These are phyloP conservation scores for Hirsutella rhossiliensis DNA, from an alignment of 2,329 filamentous ascomycete genomes.

Conservation along the genomic window DNA sequence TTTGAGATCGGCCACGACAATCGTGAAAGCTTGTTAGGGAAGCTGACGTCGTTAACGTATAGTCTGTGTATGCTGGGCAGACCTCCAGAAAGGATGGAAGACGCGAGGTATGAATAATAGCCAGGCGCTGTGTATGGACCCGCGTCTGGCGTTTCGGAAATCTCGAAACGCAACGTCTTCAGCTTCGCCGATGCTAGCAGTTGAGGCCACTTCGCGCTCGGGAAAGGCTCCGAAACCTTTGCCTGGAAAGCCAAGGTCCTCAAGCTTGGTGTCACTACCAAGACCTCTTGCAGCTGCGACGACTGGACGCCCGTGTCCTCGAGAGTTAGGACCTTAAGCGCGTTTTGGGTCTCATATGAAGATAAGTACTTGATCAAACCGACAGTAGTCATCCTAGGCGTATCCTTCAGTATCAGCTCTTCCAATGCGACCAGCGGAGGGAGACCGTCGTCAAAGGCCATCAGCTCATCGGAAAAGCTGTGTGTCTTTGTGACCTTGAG, in stretches of 20 bases:
- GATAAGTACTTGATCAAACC: slow-evolving; percentile 61
- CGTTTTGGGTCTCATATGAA: slow-evolving; percentile 42
- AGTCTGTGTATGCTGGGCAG: slow-evolving; percentile 64
- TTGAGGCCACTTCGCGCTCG: slow-evolving; percentile 34
- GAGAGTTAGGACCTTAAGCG: slow-evolving; percentile 57
- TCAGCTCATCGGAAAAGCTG: slow-evolving; percentile 64
- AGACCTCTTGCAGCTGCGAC: slow-evolving; percentile 45
- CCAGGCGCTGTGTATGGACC: slow-evolving; percentile 46
- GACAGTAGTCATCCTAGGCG: slow-evolving; percentile 56
- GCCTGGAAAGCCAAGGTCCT: slow-evolving; percentile 43
- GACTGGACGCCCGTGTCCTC: slow-evolving; percentile 59
- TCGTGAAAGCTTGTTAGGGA: slow-evolving; percentile 65
- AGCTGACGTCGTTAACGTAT: slow-evolving; percentile 79
- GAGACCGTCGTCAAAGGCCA: slow-evolving; percentile 51
- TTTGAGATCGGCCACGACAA: slow-evolving; percentile 51
- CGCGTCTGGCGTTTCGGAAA: slow-evolving; percentile 47
- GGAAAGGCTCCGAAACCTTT: slow-evolving; percentile 37
- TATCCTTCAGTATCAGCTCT: slow-evolving; percentile 60
- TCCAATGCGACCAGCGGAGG: slow-evolving; percentile 65
- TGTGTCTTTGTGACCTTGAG: slow-evolving; percentile 61
- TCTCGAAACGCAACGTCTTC: slow-evolving; percentile 68
- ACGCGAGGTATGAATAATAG: slow-evolving; percentile 78
- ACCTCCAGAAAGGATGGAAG: slow-evolving; percentile 64
- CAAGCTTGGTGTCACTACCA: slow-evolving; percentile 45
- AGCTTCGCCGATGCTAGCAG: slow-evolving; percentile 59